Base-by-base conservation (phyloP, 1,284 basidiomycete species). In the Pisolithus thermaeus region DNA sequence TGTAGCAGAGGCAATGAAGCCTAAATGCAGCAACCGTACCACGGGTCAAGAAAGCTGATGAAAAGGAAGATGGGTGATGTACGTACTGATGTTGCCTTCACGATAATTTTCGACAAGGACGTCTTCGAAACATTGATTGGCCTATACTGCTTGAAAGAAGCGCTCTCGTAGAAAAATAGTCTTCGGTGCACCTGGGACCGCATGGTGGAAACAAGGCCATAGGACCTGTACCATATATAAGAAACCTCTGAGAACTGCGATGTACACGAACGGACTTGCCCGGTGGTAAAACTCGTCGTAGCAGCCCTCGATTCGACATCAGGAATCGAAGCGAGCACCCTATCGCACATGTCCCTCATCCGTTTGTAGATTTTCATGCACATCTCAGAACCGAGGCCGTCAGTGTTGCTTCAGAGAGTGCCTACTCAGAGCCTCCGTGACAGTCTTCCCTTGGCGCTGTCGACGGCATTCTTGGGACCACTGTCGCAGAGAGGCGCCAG, bases 271-370 rank as follows among this genome's bases (percentile, higher is more conserved):
- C n/a, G 47, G 23, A 58, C 66, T 27, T 25, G 80, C 81, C 65
- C 90, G 89, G 61, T 94, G 91, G 67, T 90, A 94, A 66, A 92
- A 93, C 59, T 88, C 84, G 64, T 92, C 89, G 60, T 94, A 94
- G 63, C 81, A 85, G 52, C 80, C 79, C 56, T 82, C 77, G 56
- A 91, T 62, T 87, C 86, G 1, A 75, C 72, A 58, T 89, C 25
- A 27, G 25, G 25, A 4, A 27, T 27, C 25, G 5, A 27, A 20
- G 94, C 87, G 0, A 88, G 85, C 5, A 84, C 60, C 59, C 80
- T 81, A 1, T 78, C 71, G 38, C 77, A 73, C 58, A 87, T 73
- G 5, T 76, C 69, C 46, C 74, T 61, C 74, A 91, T 80, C 38
- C 80, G 72, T 42, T 69, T 61, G 57, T 90, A 82, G 52, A 93